Conservation (phyloP, 352 stramenopile genomes). For the Phytopythium delawarense region DNA sequence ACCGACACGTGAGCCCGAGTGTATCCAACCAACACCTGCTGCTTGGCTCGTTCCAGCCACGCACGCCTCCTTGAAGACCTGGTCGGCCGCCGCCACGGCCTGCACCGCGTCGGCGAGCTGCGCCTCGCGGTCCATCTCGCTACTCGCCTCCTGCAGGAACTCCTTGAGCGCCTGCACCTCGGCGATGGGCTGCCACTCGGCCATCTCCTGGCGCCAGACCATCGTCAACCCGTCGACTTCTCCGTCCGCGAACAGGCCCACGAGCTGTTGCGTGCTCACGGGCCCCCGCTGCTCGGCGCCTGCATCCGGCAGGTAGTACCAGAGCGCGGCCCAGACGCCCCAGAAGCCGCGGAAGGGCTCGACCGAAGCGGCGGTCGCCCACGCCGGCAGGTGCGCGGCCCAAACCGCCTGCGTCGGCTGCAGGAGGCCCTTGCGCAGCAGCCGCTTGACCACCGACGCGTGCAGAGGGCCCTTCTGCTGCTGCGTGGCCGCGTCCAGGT, state of each 20-base stretch:
- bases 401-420: conserved; percentile 64
- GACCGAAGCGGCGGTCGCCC: conserved; percentile 35
- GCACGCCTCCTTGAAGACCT: conserved; percentile 55
- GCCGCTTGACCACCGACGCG: conserved; percentile 52
- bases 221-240: conserved; percentile 71
- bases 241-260: conserved; percentile 57
- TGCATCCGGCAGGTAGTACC: conserved; percentile 56
- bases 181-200: conserved; percentile 52
- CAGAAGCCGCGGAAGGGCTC: conserved; percentile 55
- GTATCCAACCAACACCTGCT: neutral
- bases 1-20: neutral
- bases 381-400: conserved; percentile 58
- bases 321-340: conserved; percentile 44
- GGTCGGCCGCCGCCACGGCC: conserved; percentile 35
- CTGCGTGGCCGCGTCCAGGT: conserved; percentile 54
- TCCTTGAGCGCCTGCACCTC: conserved; percentile 58
- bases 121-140: conserved; percentile 50
- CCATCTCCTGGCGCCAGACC: conserved; percentile 51
- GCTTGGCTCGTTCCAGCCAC: neutral
- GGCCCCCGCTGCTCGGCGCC: conserved; percentile 27
- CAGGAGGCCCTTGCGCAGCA: conserved; percentile 60
- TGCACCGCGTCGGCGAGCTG: conserved; percentile 39
- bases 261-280: conserved; percentile 47
- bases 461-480: conserved; percentile 68
- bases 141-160: conserved; percentile 66